Evolutionary conservation across 192 early-diverging fungal genomes (phyloP), one percentile per base, ranked within the genome.

Genomic region (Entomortierella chlamydospora): DNA sequence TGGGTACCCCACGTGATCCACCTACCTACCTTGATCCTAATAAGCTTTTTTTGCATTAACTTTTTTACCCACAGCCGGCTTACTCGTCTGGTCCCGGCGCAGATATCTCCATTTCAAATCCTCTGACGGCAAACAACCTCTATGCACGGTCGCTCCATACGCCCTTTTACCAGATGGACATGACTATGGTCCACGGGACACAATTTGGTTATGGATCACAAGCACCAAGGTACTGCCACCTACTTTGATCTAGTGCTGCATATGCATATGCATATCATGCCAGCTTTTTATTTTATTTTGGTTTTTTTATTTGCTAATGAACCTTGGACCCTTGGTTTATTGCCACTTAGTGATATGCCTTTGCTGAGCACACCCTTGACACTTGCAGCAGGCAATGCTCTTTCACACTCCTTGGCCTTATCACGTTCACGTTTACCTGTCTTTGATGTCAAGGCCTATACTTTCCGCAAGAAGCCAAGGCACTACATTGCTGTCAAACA

Each of bases 381-480:
- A 1, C 29, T 77, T 6, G 61, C 37, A 22, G 45, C 55, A 12
- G 60, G 59, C 22, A 59, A 59, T 45, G 23, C 69, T 43, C 60
- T 62, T 22, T 25, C 60, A 15, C 52, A 62, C 9, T 51, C 69
- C 10, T 26, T 55, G 6, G 37, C 52, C 2, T 22, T 47, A 31
- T 47, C 57, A 13, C 61, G 51, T 41, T 64, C 63, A 2, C 50
- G 51, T 10, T 57, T 70, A 9, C 76, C 76, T 22, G 51, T 34
- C 10, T 79, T 79, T 26, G 76, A 79, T 70, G 76, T 79, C 31
- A 79, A 79, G 31, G 76, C 76, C 0, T 79, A 79, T 12, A 79
- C 76, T 4, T 79, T 79, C 57, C 76, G 76, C 23, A 79, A 79
- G 51, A 79, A 79, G 52, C 61, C 76, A 18, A 41, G 76, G 13